These are phyloP conservation scores for Polyporus arcularius DNA, from an alignment of 768 basidiomycete genomes.

Conservation along the genomic window DNA sequence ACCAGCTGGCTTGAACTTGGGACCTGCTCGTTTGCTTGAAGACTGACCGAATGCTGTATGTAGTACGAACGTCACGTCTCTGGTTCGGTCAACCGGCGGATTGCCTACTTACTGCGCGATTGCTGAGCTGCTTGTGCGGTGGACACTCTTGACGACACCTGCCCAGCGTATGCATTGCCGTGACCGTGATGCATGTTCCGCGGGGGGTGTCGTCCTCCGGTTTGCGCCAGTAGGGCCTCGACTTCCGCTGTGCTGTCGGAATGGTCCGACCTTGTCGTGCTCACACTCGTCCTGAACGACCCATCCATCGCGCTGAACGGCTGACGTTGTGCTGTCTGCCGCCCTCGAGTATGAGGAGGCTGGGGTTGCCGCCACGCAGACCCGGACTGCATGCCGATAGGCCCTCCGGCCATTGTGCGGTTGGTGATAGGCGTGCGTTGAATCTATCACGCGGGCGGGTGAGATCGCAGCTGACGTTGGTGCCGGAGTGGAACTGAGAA, in stretches of 20 bases:
- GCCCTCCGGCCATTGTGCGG: slow-evolving; percentile 39
- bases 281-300: slow-evolving; percentile 27
- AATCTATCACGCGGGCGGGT: slow-evolving; percentile 45
- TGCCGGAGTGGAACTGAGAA: background rate
- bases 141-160: background rate
- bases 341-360: slow-evolving; percentile 33
- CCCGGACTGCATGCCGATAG: slow-evolving; percentile 14
- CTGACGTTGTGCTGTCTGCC: slow-evolving; percentile 47
- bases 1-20: slow-evolving; percentile 19
- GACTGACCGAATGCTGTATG: slow-evolving; percentile 3
- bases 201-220: slow-evolving; percentile 18
- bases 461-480: background rate
- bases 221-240: slow-evolving; percentile 56
- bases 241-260: slow-evolving; percentile 71
- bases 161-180: background rate
- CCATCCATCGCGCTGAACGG: slow-evolving; percentile 24
- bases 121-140: background rate
- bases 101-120: slow-evolving; percentile 1
- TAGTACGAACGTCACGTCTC: background rate
- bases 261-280: slow-evolving; percentile 27
- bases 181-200: slow-evolving; percentile 5
- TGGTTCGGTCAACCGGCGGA: background rate
- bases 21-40: slow-evolving; percentile 5
- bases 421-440: slow-evolving; percentile 68
- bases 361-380: slow-evolving; percentile 33